phyloP scores from a whole-genome alignment of 2,329 filamentous ascomycete genomes.

The Periconia digitata region DNA sequence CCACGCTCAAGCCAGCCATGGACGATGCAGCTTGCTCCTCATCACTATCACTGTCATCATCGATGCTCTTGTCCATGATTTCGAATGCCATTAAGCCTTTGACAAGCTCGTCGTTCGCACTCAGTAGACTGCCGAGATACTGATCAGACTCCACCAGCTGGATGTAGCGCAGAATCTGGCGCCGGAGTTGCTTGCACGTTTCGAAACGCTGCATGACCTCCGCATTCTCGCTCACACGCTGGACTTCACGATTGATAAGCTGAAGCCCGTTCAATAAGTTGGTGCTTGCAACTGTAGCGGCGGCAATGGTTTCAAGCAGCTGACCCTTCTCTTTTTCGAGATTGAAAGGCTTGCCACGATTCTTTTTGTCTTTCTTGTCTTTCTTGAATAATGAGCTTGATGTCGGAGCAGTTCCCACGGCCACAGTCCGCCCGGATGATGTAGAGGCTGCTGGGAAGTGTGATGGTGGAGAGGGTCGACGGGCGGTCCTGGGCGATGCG shows the following conservation, averaged over 20 bases:
- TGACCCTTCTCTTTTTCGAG: slow-evolving; percentile 84
- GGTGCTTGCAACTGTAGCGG: slow-evolving; percentile 85
- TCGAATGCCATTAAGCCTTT: slow-evolving; percentile 92
- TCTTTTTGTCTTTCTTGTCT: slow-evolving; percentile 57
- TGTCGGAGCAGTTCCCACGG: slow-evolving; percentile 32
- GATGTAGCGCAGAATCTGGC: slow-evolving; percentile 87
- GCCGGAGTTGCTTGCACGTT: slow-evolving; percentile 78
- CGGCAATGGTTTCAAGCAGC: slow-evolving; percentile 86
- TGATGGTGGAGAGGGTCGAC: slow-evolving; percentile 28
- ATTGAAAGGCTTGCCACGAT: slow-evolving; percentile 69
- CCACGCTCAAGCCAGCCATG: slow-evolving; percentile 49
- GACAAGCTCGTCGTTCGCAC: slow-evolving; percentile 95
- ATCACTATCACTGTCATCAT: slow-evolving; percentile 69
- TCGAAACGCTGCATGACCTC: slow-evolving; percentile 78
- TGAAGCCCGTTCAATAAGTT: slow-evolving; percentile 87
- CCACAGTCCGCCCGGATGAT: slow-evolving; percentile 31
- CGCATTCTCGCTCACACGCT: slow-evolving; percentile 83
- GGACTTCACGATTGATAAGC: slow-evolving; percentile 83
- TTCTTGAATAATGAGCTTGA: slow-evolving; percentile 57
- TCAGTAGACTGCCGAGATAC: slow-evolving; percentile 85
- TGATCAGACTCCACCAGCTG: slow-evolving; percentile 87
- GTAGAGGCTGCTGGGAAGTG: slow-evolving; percentile 24
- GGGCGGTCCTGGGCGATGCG: slow-evolving; percentile 28
- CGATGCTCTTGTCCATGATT: slow-evolving; percentile 84
- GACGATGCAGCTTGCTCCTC: slow-evolving; percentile 44